Percentiles rank a stretch among this genome's conserved stretches.
Conservation (phyloP, 2,329 filamentous ascomycete genomes). For the Venturia oleaginea region DNA sequence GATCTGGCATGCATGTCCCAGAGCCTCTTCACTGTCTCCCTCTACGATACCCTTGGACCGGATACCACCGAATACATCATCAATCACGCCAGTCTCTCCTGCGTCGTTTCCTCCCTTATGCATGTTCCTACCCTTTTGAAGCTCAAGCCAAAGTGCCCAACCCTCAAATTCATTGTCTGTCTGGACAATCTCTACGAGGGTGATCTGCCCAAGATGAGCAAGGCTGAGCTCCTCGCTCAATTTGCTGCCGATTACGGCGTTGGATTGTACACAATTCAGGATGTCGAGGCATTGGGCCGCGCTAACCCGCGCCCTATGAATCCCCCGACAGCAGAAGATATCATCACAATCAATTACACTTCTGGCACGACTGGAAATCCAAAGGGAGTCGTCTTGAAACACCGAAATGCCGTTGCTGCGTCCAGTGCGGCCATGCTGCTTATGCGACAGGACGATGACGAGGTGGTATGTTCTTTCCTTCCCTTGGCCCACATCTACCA, state of each 20-base stretch:
- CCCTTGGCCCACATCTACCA: constrained; percentile 93
- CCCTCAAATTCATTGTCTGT: constrained; percentile 78
- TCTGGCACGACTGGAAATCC: constrained; percentile 76
- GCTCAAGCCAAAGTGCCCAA: constrained; percentile 65
- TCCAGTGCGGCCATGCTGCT: constrained; percentile 52
- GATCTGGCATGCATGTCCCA: constrained; percentile 85
- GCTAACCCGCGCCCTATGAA: constrained; percentile 60
- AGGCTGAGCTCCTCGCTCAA: constrained; percentile 65
- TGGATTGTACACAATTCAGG: constrained; percentile 65
- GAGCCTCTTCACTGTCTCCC: constrained; percentile 77
- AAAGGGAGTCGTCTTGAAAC: constrained; percentile 77
- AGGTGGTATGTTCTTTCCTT: constrained; percentile 75
- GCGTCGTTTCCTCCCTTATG: constrained; percentile 67
- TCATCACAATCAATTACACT: constrained; percentile 86
- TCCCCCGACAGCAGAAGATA: constrained; percentile 63
- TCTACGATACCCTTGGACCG: constrained; percentile 92
- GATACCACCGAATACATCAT: constrained; percentile 93
- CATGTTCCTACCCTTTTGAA: constrained; percentile 77
- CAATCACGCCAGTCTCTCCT: constrained; percentile 71
- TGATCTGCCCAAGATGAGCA: constrained; percentile 68
- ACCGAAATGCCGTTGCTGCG: constrained; percentile 69
- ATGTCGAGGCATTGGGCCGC: constrained; percentile 75
- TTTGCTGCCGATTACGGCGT: constrained; percentile 68
- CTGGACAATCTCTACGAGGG: constrained; percentile 71
- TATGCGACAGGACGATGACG: constrained; percentile 43